phyloP scores from a whole-genome alignment of 139 green algal genomes.

The Tetradesmus obliquus region DNA sequence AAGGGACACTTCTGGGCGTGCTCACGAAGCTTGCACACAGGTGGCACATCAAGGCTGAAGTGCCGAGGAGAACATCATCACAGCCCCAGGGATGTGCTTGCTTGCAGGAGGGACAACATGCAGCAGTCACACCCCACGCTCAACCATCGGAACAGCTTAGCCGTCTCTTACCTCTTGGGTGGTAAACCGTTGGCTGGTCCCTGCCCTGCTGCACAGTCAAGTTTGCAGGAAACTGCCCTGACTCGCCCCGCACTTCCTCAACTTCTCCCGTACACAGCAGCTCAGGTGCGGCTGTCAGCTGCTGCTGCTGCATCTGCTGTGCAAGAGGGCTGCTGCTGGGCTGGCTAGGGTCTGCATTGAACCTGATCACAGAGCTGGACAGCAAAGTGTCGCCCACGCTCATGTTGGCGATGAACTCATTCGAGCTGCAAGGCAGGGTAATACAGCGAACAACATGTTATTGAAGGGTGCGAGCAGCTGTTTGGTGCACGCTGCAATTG shows the following conservation, averaged over 20 bases:
- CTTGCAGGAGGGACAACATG: too few species aligned
- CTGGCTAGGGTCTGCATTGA: not conserved
- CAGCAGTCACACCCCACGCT: too few species aligned
- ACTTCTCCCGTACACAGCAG: constrained; percentile 49
- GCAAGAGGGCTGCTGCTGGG: not conserved
- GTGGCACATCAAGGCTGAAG: not conserved
- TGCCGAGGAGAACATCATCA: not conserved
- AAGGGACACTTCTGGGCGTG: not conserved
- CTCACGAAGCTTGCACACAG: not conserved
- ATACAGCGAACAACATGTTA: too few species aligned
- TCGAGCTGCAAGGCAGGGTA: not conserved
- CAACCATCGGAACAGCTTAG: not conserved
- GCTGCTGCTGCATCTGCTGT: constrained; percentile 15
- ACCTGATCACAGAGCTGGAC: not conserved
- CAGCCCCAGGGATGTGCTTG: not conserved
- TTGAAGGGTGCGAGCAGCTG: too few species aligned
- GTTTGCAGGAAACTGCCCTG: constrained; percentile 27
- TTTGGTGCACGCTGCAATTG: too few species aligned
- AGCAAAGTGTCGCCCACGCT: constrained; percentile 31
- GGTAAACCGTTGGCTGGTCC: not conserved
- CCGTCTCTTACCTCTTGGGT: not conserved
- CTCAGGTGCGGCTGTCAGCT: not conserved
- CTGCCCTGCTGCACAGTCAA: not conserved
- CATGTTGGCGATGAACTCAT: constrained; percentile 25
- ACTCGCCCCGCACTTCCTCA: constrained; percentile 23